Conservation (phyloP, 371 early-diverging fungal species). For the Mucor lusitanicus region DNA sequence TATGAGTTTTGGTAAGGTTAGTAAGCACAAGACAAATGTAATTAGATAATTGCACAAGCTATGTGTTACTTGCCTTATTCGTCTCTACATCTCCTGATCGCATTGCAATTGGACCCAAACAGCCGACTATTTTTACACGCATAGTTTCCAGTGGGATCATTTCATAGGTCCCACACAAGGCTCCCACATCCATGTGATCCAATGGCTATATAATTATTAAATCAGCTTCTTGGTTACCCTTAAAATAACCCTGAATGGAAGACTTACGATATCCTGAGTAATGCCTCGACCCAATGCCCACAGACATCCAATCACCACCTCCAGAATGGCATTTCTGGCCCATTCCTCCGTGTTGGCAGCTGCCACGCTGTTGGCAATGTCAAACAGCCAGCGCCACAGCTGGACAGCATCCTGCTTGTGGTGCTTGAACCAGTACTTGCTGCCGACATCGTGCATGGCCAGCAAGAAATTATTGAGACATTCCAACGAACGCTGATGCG, state of each 20-base stretch:
- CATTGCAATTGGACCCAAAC: conserved; percentile 74
- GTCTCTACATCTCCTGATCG: conserved; percentile 70
- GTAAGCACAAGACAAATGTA: not conserved
- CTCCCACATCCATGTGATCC: conserved; percentile 46
- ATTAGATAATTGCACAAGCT: not conserved
- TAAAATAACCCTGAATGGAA: not conserved
- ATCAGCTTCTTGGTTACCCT: not conserved
- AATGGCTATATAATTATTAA: conserved; percentile 34
- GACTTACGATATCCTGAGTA: conserved; percentile 56
- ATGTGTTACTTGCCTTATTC: conserved; percentile 61
- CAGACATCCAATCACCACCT: conserved; percentile 67
- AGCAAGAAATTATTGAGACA: conserved; percentile 78
- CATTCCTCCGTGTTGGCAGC: conserved; percentile 24
- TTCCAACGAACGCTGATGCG: conserved; percentile 71
- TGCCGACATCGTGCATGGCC: conserved; percentile 66
- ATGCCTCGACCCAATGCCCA: conserved; percentile 76
- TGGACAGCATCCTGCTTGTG: conserved; percentile 55
- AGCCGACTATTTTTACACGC: conserved; percentile 73
- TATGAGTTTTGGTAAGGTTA: not conserved
- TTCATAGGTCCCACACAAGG: conserved; percentile 55
- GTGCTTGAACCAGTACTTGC: conserved; percentile 66
- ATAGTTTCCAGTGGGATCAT: conserved; percentile 50
- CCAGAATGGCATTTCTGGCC: conserved; percentile 49
- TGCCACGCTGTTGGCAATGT: conserved; percentile 34
- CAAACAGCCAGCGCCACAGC: conserved; percentile 64